Percentiles rank a stretch among this genome's conserved stretches.
These are phyloP conservation scores for Pseudotsuga menziesii DNA, from an alignment of 75 land plant species.

Conservation along the genomic window DNA sequence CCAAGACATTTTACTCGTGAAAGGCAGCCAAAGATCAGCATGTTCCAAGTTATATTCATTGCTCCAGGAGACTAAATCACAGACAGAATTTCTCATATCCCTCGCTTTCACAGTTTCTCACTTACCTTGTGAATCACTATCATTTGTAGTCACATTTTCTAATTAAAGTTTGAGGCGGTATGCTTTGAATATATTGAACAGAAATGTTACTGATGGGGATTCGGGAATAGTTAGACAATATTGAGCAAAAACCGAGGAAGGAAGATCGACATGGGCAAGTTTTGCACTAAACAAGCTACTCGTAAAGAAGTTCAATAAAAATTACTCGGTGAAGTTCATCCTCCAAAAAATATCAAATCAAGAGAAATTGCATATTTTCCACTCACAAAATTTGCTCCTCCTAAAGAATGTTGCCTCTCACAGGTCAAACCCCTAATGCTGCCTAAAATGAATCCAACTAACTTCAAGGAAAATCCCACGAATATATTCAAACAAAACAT, in stretches of 20 bases:
- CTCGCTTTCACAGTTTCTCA: neutral
- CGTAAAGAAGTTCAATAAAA: neutral
- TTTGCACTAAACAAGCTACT: neutral
- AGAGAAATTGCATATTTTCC: neutral
- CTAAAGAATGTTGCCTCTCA: neutral
- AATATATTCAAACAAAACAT: neutral
- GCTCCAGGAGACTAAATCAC: neutral
- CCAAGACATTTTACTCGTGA: no score
- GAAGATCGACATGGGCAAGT: neutral
- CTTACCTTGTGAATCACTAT: no score
- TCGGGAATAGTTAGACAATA: no score
- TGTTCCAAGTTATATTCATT: no score
- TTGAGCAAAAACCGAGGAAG: no score
- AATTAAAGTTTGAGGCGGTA: no score
- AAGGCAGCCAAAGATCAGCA: no score
- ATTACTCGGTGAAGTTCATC: neutral
- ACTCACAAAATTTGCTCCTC: neutral
- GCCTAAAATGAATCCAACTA: neutral
- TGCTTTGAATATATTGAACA: no score
- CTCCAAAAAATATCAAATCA: neutral
- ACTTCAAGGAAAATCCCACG: neutral
- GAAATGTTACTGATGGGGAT: no score
- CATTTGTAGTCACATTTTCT: no score
- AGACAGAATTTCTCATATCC: neutral
- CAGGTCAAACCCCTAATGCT: neutral